Conservation (phyloP, 73 alveolate species). For the Paramecium primaurelia region DNA sequence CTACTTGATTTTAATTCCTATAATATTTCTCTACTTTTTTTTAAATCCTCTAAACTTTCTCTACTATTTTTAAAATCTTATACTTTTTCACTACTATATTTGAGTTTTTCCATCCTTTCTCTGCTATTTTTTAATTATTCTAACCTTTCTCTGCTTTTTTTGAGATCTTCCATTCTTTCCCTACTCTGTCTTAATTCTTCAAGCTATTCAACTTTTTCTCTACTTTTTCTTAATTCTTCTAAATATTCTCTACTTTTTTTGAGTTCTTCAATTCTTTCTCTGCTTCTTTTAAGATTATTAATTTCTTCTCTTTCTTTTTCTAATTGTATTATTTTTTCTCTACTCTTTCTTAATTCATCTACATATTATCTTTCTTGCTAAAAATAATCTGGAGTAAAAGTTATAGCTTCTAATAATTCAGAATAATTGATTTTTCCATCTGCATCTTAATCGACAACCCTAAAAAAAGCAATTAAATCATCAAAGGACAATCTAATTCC, state of each 20-base stretch:
- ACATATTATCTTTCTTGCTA: not conserved
- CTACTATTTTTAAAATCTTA: not conserved
- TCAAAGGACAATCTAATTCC: slow-evolving; percentile 14
- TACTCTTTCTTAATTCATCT: slow-evolving; percentile 9
- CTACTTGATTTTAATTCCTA: not conserved
- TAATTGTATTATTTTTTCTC: slow-evolving; percentile 19
- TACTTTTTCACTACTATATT: not conserved
- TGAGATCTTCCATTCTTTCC: not conserved
- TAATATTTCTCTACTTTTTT: not conserved
- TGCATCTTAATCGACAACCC: slow-evolving; percentile 11
- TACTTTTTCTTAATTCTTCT: not conserved
- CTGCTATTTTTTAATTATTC: slow-evolving; percentile 26
- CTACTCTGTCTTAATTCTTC: not conserved
- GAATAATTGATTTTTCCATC: slow-evolving; percentile 24
- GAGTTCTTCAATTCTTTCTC: slow-evolving; percentile 37
- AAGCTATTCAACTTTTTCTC: slow-evolving; percentile 26
- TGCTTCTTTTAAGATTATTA: not conserved
- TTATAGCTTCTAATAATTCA: slow-evolving; percentile 21
- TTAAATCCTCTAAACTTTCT: not conserved
- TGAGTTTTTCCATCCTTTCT: not conserved
- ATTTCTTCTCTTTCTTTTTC: not conserved
- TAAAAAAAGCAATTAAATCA: slow-evolving; percentile 6
- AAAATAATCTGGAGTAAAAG: slow-evolving; percentile 23
- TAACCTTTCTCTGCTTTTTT: not conserved
- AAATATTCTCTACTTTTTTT: slow-evolving; percentile 11